These are phyloP conservation scores for Phytophthora aleatoria DNA, from an alignment of 352 stramenopile species.

Conservation along the genomic window DNA sequence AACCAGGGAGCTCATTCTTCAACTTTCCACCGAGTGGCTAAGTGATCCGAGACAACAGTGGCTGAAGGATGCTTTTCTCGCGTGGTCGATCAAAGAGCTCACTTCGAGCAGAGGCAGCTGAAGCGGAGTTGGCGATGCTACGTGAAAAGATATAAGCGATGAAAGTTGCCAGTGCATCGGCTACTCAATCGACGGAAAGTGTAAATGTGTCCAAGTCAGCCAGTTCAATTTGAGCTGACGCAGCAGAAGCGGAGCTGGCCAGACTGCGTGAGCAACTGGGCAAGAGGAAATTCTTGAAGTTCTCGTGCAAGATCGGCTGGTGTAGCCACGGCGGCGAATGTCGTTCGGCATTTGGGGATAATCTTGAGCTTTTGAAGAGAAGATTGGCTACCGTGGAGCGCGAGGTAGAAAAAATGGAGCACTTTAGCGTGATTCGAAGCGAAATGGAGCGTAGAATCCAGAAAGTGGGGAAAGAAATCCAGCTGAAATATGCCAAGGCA, in stretches of 20 bases:
- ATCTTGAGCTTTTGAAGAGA: slow-evolving; percentile 2
- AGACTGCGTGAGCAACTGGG: slow-evolving; percentile 3
- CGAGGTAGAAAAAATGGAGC: slow-evolving; percentile 17
- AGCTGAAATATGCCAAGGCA: slow-evolving; percentile 13
- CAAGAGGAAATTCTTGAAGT: slow-evolving; percentile 14
- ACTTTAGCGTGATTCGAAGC: slow-evolving; percentile 23
- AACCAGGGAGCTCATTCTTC: slow-evolving; percentile 2
- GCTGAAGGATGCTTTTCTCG: slow-evolving; percentile 7
- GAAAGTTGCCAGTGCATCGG: background rate
- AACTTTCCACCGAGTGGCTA: slow-evolving; percentile 5
- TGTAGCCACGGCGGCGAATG: slow-evolving; percentile 14
- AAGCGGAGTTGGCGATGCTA: slow-evolving; percentile 8
- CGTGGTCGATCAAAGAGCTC: slow-evolving; percentile 4
- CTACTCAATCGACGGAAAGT: background rate
- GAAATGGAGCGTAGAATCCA: slow-evolving; percentile 26
- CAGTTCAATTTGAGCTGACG: slow-evolving; percentile 13
- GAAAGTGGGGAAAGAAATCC: slow-evolving; percentile 12
- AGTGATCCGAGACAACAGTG: background rate
- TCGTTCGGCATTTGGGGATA: background rate
- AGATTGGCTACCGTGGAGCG: slow-evolving; percentile 12
- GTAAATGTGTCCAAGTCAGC: background rate
- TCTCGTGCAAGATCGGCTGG: slow-evolving; percentile 20
- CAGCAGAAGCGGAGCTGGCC: slow-evolving; percentile 10
- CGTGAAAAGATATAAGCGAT: slow-evolving; percentile 14
- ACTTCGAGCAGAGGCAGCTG: slow-evolving; percentile 7